A percentile compares a stretch with the other conserved stretches of the same genome.
Evolutionary conservation across 2,329 filamentous ascomycete species (phyloP).

Genomic region (Penicillium sp.): DNA sequence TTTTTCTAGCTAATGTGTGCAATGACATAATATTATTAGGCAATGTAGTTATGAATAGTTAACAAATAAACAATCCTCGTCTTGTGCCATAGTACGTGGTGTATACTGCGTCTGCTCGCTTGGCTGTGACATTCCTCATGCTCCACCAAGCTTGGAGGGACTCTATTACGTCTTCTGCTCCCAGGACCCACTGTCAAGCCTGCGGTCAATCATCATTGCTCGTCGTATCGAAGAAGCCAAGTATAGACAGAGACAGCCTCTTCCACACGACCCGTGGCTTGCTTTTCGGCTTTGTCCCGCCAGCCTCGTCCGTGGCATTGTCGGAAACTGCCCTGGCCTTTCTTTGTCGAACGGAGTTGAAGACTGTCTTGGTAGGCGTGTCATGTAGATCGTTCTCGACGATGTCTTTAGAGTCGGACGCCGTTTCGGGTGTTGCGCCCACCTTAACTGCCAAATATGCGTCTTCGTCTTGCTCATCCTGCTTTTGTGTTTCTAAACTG

Average conservation of each 20-base stretch:
- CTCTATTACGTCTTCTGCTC: conserved; percentile 5
- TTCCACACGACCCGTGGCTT: conserved; percentile 12
- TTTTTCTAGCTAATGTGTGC: not conserved
- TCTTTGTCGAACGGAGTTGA: conserved; percentile 7
- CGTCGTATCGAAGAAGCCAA: conserved; percentile 5
- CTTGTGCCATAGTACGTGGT: not conserved
- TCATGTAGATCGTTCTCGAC: not conserved
- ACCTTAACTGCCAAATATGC: not conserved
- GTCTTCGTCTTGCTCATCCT: conserved; percentile 1
- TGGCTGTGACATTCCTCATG: not conserved
- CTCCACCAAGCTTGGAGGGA: not conserved
- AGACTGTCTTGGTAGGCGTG: conserved; percentile 3
- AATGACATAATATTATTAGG: not conserved
- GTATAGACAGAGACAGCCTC: conserved; percentile 12
- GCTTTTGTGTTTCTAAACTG: conserved; percentile 13
- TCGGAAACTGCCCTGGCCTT: conserved; percentile 3
- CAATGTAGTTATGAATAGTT: not conserved
- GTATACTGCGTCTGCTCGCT: not conserved
- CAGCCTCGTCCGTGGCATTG: not conserved
- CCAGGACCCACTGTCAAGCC: conserved; percentile 3
- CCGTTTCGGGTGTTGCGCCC: not conserved
- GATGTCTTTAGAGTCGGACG: not conserved
- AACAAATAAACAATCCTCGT: not conserved
- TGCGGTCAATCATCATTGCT: not conserved
- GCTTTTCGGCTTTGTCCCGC: conserved; percentile 2